Evolutionary conservation across 495 filamentous ascomycete species (phyloP).

Genomic region (Aspergillus homomorphus): DNA sequence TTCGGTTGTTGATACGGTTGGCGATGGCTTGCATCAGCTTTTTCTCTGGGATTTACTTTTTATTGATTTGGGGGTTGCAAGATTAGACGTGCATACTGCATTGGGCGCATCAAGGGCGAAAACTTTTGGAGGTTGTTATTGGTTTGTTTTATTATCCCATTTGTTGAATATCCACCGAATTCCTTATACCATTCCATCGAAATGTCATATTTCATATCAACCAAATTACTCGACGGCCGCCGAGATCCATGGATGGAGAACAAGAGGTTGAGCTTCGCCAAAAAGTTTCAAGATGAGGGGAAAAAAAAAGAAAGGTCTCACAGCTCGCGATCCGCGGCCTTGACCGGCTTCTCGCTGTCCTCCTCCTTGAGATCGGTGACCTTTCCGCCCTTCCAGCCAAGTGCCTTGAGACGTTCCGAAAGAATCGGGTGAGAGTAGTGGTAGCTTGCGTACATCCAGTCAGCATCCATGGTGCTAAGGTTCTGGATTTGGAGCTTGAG

Average conservation of each 20-base stretch:
- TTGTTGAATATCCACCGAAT: background rate
- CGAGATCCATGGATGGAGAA: background rate
- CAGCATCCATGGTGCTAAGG: constrained; percentile 95
- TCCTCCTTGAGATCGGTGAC: constrained; percentile 47
- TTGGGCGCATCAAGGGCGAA: constrained; percentile 4
- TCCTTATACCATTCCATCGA: background rate
- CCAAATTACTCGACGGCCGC: background rate
- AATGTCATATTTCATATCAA: background rate
- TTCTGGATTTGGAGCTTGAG: constrained; percentile 99
- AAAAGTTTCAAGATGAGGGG: constrained; percentile 12
- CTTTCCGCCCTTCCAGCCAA: constrained; percentile 74
- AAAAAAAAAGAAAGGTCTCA: constrained; percentile 30
- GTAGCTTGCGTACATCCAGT: constrained; percentile 96
- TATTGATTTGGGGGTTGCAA: constrained; percentile 2
- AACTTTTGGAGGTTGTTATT: background rate
- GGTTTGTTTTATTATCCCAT: constrained; percentile 6
- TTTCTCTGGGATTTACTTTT: background rate
- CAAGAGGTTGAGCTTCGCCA: background rate
- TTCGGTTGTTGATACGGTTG: background rate
- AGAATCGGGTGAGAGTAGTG: constrained; percentile 97
- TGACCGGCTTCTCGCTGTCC: constrained; percentile 52
- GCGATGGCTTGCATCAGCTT: background rate
- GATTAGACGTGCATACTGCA: constrained; percentile 3
- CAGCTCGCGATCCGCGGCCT: constrained; percentile 58
- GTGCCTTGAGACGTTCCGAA: constrained; percentile 83